phyloP scores from a whole-genome alignment of 2,329 filamentous ascomycete species.

The Clarireedia monteithiana region DNA sequence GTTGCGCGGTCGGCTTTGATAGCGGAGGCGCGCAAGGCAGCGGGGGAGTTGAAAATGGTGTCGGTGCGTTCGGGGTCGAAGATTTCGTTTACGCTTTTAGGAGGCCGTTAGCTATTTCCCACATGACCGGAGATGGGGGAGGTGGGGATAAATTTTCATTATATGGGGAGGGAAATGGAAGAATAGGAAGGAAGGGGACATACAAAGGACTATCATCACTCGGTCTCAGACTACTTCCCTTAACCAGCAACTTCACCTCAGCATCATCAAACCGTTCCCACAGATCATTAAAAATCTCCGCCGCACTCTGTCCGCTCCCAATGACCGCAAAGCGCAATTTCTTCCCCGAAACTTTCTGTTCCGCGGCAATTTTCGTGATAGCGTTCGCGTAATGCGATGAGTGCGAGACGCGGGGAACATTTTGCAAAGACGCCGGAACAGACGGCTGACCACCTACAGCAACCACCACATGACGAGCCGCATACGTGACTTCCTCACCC shows the following conservation, averaged over 20 bases:
- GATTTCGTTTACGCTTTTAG: slow-evolving; percentile 79
- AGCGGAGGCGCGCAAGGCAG: slow-evolving; percentile 48
- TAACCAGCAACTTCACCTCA: slow-evolving; percentile 70
- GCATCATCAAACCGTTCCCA: slow-evolving; percentile 70
- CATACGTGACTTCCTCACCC: slow-evolving; percentile 33
- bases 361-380: slow-evolving; percentile 46
- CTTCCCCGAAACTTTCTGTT: slow-evolving; percentile 13
- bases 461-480: slow-evolving; percentile 48
- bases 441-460: slow-evolving; percentile 60
- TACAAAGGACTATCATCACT: slow-evolving; percentile 96
- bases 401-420: slow-evolving; percentile 71
- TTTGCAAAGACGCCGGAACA: slow-evolving; percentile 62
- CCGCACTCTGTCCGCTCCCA: slow-evolving; percentile 85
- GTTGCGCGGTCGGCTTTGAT: slow-evolving; percentile 70
- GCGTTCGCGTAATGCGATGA: slow-evolving; percentile 75
- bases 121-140: too few relatives aligned
- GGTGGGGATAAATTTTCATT: too few relatives aligned
- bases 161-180: background rate
- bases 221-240: slow-evolving; percentile 73
- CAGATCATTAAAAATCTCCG: slow-evolving; percentile 90
- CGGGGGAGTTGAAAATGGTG: slow-evolving; percentile 60
- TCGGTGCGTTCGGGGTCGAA: slow-evolving; percentile 87
- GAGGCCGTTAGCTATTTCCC: slow-evolving; percentile 1
- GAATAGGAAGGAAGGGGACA: slow-evolving; percentile 31
- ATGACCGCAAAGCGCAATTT: slow-evolving; percentile 61